These are phyloP conservation scores for Flammula alnicola DNA, from an alignment of 1,284 basidiomycete species.

Conservation along the genomic window DNA sequence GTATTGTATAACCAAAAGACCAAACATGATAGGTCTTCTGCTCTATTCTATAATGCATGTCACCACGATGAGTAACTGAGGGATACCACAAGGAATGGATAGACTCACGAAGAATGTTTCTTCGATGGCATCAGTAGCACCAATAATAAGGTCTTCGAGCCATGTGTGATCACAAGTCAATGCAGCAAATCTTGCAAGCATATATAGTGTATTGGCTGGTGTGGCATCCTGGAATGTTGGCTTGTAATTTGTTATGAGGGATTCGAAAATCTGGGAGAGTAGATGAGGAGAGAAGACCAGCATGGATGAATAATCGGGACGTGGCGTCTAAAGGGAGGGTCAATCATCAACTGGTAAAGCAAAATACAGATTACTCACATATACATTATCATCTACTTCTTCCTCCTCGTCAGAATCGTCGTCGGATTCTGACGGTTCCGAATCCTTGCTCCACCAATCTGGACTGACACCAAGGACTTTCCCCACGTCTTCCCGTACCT, in stretches of 20 bases:
- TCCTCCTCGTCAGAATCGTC: slow-evolving; percentile 55
- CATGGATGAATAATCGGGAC: slow-evolving; percentile 78
- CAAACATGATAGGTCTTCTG: slow-evolving; percentile 85
- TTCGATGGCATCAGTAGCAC: slow-evolving; percentile 91
- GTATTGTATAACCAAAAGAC: slow-evolving; percentile 97
- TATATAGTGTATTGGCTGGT: slow-evolving; percentile 83
- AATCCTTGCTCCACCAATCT: slow-evolving; percentile 68
- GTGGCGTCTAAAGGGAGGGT: slow-evolving; percentile 58
- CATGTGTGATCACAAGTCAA: slow-evolving; percentile 85
- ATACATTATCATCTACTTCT: slow-evolving; percentile 50
- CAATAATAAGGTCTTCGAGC: slow-evolving; percentile 91
- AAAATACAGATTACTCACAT: slow-evolving; percentile 46
- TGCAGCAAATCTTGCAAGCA: slow-evolving; percentile 87
- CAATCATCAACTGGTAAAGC: neutral
- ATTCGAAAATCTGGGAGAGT: slow-evolving; percentile 79
- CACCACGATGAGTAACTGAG: slow-evolving; percentile 15
- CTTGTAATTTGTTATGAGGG: slow-evolving; percentile 75
- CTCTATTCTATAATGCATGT: slow-evolving; percentile 58
- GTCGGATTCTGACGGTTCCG: slow-evolving; percentile 38
- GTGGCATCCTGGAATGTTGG: slow-evolving; percentile 72
- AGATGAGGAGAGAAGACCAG: slow-evolving; percentile 87
- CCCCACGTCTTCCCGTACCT: slow-evolving; percentile 57
- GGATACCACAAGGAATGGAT: slow-evolving; percentile 1
- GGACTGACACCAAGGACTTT: slow-evolving; percentile 58
- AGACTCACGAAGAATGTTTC: slow-evolving; percentile 85